phyloP scores from a whole-genome alignment of 1,139 yeast species.

The Magnusiomyces fungicola region DNA sequence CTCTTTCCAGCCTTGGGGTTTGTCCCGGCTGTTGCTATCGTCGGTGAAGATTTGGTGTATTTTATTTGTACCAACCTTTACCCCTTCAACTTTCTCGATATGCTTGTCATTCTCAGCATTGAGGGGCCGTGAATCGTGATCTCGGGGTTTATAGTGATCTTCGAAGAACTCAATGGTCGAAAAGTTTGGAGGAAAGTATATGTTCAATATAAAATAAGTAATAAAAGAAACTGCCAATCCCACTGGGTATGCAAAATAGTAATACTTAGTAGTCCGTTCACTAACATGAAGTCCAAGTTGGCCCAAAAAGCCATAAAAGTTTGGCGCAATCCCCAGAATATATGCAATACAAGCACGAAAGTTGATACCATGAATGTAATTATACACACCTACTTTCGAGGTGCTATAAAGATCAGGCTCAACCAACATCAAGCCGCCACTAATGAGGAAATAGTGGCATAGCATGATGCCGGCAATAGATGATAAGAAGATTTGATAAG shows the following conservation, averaged over 20 bases:
- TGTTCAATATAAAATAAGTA: slow-evolving; percentile 4
- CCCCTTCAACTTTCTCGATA: no score
- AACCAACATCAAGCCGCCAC: slow-evolving; percentile 57
- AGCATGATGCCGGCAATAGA: slow-evolving; percentile 68
- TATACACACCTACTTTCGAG: slow-evolving; percentile 41
- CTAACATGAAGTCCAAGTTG: slow-evolving; percentile 25
- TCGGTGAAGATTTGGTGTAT: no score
- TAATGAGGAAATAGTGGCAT: slow-evolving; percentile 57
- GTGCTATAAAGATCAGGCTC: slow-evolving; percentile 48
- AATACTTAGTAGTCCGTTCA: slow-evolving; percentile 12
- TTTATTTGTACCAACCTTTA: no score
- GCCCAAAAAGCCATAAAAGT: slow-evolving; percentile 75
- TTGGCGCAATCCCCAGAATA: slow-evolving; percentile 65
- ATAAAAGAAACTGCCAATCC: slow-evolving; percentile 17
- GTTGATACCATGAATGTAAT: slow-evolving; percentile 52
- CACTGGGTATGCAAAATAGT: slow-evolving; percentile 20
- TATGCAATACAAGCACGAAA: slow-evolving; percentile 74
- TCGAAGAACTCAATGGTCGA: background rate
- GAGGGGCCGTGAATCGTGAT: no score
- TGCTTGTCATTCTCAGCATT: no score
- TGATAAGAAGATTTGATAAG: slow-evolving; percentile 67
- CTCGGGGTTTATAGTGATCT: no score
- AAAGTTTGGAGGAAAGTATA: slow-evolving; percentile 4
- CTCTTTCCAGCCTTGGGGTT: no score
- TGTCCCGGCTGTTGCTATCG: no score